Percentiles rank a stretch among this genome's conserved stretches.
These are phyloP conservation scores for Maudiozyma pseudohumilis DNA, from an alignment of 805 yeast genomes.

Conservation along the genomic window DNA sequence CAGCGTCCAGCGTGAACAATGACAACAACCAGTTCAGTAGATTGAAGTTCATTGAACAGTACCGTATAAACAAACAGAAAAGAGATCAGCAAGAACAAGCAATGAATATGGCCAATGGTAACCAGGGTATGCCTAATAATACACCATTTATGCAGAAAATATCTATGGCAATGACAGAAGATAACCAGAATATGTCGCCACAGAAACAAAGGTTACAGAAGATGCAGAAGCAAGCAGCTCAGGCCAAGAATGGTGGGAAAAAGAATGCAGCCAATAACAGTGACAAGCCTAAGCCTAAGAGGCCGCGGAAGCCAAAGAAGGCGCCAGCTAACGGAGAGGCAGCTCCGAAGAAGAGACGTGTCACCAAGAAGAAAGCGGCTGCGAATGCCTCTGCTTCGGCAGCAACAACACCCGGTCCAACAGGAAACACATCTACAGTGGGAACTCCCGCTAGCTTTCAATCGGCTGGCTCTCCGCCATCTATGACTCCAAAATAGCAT, in stretches of 20 bases:
- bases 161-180: conserved; percentile 24
- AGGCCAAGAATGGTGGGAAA: not conserved
- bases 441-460: conserved; percentile 2
- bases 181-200: conserved; percentile 23
- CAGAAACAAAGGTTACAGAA: conserved; percentile 27
- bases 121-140: conserved; percentile 9
- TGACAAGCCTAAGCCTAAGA: conserved; percentile 23
- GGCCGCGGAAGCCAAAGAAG: conserved; percentile 26
- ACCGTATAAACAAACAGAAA: conserved; percentile 57
- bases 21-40: conserved; percentile 65
- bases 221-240: conserved; percentile 13
- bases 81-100: conserved; percentile 35
- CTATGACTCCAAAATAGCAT: not conserved
- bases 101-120: conserved; percentile 15
- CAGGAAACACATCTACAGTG: not conserved
- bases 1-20: conserved; percentile 23
- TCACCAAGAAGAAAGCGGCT: conserved; percentile 18
- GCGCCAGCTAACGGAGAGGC: conserved; percentile 13
- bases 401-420: conserved; percentile 4
- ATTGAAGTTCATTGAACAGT: conserved; percentile 78
- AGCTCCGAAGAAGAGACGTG: conserved; percentile 20
- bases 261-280: conserved; percentile 3
- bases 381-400: conserved; percentile 6
- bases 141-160: conserved; percentile 23
- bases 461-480: not conserved